A percentile compares a stretch with the other conserved stretches of the same genome.
These are phyloP conservation scores for Clonostachys rhizophaga DNA, from an alignment of 2,329 filamentous ascomycete species.

Conservation along the genomic window DNA sequence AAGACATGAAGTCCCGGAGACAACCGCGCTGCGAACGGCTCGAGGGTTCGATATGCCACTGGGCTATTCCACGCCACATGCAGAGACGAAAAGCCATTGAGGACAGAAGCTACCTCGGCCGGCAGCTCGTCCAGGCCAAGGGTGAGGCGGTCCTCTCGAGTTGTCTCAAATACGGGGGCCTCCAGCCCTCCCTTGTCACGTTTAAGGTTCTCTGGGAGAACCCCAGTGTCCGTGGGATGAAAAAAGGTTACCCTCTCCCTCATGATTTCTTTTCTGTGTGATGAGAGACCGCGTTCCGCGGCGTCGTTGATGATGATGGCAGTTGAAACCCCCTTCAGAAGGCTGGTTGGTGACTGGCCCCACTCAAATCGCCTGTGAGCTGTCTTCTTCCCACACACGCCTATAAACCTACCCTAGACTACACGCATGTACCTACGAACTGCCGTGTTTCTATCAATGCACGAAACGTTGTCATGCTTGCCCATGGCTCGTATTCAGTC, in stretches of 20 bases:
- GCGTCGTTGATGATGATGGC: no score
- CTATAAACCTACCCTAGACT: no score
- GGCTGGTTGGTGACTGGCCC: no score
- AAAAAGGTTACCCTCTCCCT: constrained; percentile 78
- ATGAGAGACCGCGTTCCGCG: no score
- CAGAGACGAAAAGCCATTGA: constrained; percentile 65
- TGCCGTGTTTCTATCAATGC: no score
- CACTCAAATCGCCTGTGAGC: no score
- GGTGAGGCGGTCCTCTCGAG: constrained; percentile 76
- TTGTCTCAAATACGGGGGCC: constrained; percentile 53
- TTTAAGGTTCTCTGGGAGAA: constrained; percentile 60
- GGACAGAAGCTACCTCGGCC: constrained; percentile 53
- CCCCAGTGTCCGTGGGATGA: constrained; percentile 55
- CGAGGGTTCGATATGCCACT: constrained; percentile 48
- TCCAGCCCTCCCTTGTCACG: constrained; percentile 52
- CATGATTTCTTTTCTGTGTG: constrained; percentile 38
- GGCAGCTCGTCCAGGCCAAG: constrained; percentile 71
- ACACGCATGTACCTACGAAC: no score
- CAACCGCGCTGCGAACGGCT: constrained; percentile 70
- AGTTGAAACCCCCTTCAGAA: no score
- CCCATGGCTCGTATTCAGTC: no score
- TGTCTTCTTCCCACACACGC: no score
- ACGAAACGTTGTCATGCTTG: no score
- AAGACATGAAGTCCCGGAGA: constrained; percentile 74
- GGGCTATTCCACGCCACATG: constrained; percentile 76